Evolutionary conservation across 1,284 basidiomycete species (phyloP).

Genomic region (Malassezia psittaci): DNA sequence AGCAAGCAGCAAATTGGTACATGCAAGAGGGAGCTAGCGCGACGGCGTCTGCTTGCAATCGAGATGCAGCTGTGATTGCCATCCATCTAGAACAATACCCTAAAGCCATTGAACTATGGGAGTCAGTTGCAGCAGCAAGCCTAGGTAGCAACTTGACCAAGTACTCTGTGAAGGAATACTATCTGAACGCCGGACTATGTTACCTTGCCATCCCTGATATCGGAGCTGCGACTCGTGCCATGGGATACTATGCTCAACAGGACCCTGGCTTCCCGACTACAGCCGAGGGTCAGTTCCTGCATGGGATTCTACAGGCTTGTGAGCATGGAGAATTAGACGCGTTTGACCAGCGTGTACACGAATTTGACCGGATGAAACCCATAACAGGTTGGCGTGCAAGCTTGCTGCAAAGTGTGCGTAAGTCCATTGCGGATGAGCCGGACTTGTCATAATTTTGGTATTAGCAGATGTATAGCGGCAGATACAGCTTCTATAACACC

Average conservation of each 20-base stretch:
- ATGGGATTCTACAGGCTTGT: slow-evolving; percentile 35
- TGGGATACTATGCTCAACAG: slow-evolving; percentile 45
- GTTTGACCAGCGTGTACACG: slow-evolving; percentile 36
- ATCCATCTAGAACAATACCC: slow-evolving; percentile 77
- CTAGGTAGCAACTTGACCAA: slow-evolving; percentile 78
- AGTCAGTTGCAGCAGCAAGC: slow-evolving; percentile 78
- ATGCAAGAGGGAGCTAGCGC: slow-evolving; percentile 88
- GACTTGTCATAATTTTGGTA: slow-evolving; percentile 29
- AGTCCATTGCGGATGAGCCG: slow-evolving; percentile 40
- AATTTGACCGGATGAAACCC: slow-evolving; percentile 43
- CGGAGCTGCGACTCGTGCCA: slow-evolving; percentile 38
- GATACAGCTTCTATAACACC: slow-evolving; percentile 18
- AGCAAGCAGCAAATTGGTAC: slow-evolving; percentile 94
- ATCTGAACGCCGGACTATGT: slow-evolving; percentile 77
- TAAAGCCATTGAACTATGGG: slow-evolving; percentile 75
- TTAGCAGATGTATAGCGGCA: too few species aligned
- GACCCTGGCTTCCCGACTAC: slow-evolving; percentile 43
- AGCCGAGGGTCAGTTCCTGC: slow-evolving; percentile 43
- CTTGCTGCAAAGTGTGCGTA: slow-evolving; percentile 34
- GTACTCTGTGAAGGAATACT: slow-evolving; percentile 97
- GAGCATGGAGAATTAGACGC: slow-evolving; percentile 39
- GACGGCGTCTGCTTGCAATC: slow-evolving; percentile 92
- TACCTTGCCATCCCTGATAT: slow-evolving; percentile 66
- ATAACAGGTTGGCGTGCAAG: slow-evolving; percentile 42
- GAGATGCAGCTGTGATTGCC: slow-evolving; percentile 88